Conservation (phyloP, 768 basidiomycete genomes). For the Trametes cingulata region DNA sequence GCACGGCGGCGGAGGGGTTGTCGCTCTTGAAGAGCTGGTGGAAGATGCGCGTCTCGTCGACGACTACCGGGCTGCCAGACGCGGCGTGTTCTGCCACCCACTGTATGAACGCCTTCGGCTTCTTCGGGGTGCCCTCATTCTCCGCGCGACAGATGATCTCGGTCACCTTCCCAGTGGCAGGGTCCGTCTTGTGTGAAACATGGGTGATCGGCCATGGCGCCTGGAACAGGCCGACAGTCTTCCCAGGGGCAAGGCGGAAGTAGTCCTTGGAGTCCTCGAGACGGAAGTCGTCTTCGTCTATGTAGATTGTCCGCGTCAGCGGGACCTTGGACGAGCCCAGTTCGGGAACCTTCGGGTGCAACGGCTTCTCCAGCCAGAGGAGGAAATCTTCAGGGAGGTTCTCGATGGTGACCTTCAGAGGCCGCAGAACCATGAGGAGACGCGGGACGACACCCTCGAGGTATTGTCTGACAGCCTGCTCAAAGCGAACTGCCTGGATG, state of each 20-base stretch:
- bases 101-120: slow-evolving; percentile 93
- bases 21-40: slow-evolving; percentile 93
- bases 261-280: slow-evolving; percentile 90
- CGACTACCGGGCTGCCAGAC: slow-evolving; percentile 76
- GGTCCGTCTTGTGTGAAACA: slow-evolving; percentile 82
- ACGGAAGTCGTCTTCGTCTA: slow-evolving; percentile 93
- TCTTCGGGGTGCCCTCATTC: slow-evolving; percentile 59
- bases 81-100: slow-evolving; percentile 89
- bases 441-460: slow-evolving; percentile 88
- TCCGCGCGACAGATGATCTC: slow-evolving; percentile 84
- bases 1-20: slow-evolving; percentile 66
- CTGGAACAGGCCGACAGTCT: slow-evolving; percentile 95
- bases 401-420: slow-evolving; percentile 88
- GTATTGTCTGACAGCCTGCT: slow-evolving; percentile 84
- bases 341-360: slow-evolving; percentile 91
- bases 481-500: slow-evolving; percentile 88
- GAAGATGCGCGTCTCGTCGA: slow-evolving; percentile 93
- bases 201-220: slow-evolving; percentile 91
- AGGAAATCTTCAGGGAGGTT: slow-evolving; percentile 88
- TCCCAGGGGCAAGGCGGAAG: slow-evolving; percentile 96
- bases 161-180: slow-evolving; percentile 65
- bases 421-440: slow-evolving; percentile 87
- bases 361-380: slow-evolving; percentile 81
- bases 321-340: slow-evolving; percentile 82
- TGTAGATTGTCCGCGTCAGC: slow-evolving; percentile 87